Percentiles rank a stretch among this genome's conserved stretches.
Evolutionary conservation across 1,139 yeast genomes (phyloP).

Genomic region (Geotrichum reessii): DNA sequence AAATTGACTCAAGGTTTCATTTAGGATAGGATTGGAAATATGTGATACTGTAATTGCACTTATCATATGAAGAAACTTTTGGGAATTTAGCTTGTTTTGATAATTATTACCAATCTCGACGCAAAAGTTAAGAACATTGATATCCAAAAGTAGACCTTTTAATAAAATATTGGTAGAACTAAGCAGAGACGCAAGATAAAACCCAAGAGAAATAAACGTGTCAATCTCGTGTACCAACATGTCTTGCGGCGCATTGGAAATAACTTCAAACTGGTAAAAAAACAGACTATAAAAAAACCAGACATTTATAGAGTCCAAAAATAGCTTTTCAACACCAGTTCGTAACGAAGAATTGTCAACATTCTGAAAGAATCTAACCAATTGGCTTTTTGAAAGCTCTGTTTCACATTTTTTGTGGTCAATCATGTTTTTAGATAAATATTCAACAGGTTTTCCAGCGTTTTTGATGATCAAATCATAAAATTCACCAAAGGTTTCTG

Average conservation of each 20-base stretch:
- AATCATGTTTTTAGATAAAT: background rate
- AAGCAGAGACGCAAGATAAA: background rate
- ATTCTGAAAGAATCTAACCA: background rate
- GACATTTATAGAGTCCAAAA: background rate
- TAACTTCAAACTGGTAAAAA: background rate
- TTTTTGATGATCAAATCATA: background rate
- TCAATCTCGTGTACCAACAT: background rate
- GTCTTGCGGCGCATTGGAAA: background rate
- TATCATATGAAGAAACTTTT: slow-evolving; percentile 4
- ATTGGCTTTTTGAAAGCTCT: background rate
- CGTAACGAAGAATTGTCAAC: background rate
- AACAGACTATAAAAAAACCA: background rate
- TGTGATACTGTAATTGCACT: slow-evolving; percentile 8
- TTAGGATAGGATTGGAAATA: slow-evolving; percentile 4
- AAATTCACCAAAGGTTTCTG: background rate
- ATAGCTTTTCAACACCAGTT: background rate
- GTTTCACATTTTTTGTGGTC: background rate
- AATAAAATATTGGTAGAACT: background rate
- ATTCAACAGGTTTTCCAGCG: background rate
- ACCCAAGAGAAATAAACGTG: background rate
- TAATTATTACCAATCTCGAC: slow-evolving; percentile 7
- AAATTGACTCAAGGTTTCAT: background rate
- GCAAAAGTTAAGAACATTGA: background rate
- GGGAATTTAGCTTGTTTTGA: background rate
- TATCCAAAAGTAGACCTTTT: slow-evolving; percentile 7